Evolutionary conservation across 73 alveolate species (phyloP), one percentile per base, ranked within the genome.

Genomic region (Uronychia binucleata): DNA sequence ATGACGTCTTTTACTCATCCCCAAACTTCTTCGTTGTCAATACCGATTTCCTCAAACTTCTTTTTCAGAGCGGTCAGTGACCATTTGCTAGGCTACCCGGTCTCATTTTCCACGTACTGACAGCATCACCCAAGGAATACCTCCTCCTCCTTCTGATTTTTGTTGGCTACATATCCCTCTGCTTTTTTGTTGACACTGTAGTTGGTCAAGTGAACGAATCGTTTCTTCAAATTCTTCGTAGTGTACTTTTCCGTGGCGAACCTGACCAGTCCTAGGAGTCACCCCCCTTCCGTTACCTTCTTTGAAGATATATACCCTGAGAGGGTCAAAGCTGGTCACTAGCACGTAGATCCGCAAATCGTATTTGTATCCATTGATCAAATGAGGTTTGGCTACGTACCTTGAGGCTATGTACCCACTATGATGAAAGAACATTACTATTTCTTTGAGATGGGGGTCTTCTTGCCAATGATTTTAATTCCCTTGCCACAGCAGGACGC

Each of bases 201-300:
- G 86, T 95, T 96, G 30, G 99, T 98, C 77, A 97, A 93, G 86
- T 98, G 99, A 86, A 97, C 88, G 90, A 90, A 97, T 91, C 98
- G 93, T 92, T 92, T 94, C 8, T 74, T 90, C 77, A 58, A 91
- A 74, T 92, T 84, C 28, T 87, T 85, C 31, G 94, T 91, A 33
- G 97, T 91, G 90, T 97, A 98, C 80, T 91, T 82, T 80, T 96
- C 96, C 30, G 99, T 95, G 8, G 99, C 99, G 90, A 98, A 94
- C 83, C 99, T 93, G 25, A 95, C 99, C 57, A 98, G 91, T 14
- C 67, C 67, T 46, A 46, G 19, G 5, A 46, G 67, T 11, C 19
- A 19, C 5, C 67, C 19, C 67, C 67, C 19, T 46, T 46, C 67
- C 67, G 5, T 11, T 46, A 46, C 99, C 99, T 85, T 98, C 99